Evolutionary conservation across 2,329 filamentous ascomycete genomes (phyloP).

Genomic region (Helotiales sp.): DNA sequence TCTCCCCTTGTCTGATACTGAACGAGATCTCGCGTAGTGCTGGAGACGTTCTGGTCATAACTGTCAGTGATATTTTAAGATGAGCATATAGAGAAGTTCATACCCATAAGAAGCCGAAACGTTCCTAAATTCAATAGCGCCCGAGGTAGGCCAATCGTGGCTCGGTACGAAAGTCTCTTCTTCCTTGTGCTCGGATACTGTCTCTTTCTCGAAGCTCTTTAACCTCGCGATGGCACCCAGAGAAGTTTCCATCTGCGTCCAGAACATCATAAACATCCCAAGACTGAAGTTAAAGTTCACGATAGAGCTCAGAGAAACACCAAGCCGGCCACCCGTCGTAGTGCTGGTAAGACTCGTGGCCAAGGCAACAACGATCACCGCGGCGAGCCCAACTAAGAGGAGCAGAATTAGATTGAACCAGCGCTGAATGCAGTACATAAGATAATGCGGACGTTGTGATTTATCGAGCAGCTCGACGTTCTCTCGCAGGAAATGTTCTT

Average conservation of each 20-base stretch:
- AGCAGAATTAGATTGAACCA: constrained; percentile 55
- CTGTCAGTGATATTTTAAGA: constrained; percentile 10
- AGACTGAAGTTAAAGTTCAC: constrained; percentile 36
- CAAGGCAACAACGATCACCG: constrained; percentile 43
- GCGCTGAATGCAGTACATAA: constrained; percentile 60
- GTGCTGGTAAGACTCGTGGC: constrained; percentile 35
- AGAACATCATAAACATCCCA: constrained; percentile 28
- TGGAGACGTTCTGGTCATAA: constrained; percentile 30
- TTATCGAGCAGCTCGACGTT: constrained; percentile 55
- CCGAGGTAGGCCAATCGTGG: constrained; percentile 35
- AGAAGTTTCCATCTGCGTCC: constrained; percentile 40
- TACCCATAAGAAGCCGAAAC: constrained; percentile 41
- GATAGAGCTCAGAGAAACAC: constrained; percentile 41
- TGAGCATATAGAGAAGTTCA: constrained; percentile 34
- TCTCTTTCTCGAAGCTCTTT: constrained; percentile 24
- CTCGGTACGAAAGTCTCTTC: constrained; percentile 32
- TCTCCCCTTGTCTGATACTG: constrained; percentile 57
- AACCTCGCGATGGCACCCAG: constrained; percentile 38
- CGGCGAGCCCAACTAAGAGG: constrained; percentile 32
- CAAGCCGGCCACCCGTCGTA: constrained; percentile 39
- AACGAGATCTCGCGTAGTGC: constrained; percentile 44
- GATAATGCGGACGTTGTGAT: constrained; percentile 62
- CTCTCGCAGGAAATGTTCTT: constrained; percentile 50
- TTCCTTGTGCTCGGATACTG: constrained; percentile 25
- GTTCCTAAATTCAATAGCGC: constrained; percentile 43